Evolutionary conservation across 768 basidiomycete species (phyloP), one percentile per base, ranked within the genome.

Genomic region (Hemileccinum impolitum): DNA sequence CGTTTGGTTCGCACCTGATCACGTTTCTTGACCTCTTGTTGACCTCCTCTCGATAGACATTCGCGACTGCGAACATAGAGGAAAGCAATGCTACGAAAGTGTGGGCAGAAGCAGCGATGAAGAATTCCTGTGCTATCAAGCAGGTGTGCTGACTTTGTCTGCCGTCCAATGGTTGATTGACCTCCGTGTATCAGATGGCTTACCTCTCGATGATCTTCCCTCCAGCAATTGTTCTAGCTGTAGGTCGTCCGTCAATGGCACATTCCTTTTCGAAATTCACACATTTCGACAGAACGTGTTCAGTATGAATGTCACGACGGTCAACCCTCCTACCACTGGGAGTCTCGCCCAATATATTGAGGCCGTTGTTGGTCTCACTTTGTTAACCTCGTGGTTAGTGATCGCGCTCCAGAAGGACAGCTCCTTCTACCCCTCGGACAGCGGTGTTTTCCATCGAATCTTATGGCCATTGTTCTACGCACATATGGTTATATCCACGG

Each of bases 131-230:
- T 0, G 18, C 42, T 21, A 23, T 60, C 23, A 61, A 70, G 39
- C 64, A 56, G 58, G 63, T 62, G 25, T 14, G 54, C 14, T 8
- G 5, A 15, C 31, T 25, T 19, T 25, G 1, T 38, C 38, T 31
- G 32, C 28, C 39, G 10, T 25, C 18, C 23, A 21, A 18, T 10
- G 17, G 18, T 31, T 6, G 4, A 25, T 37, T 60, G 12, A 64
- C 11, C n/a, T 18, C 10, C 3, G 14, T 28, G 23, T 8, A 49
- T 74, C 32, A 80, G 59, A 72, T 83, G 25, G 68, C 75, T 0
- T 81, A 80, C 47, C 60, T 84, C 7, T 76, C 80, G 0, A 78
- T 80, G 77, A 49, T 78, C 25, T 84, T 81, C 61, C 69, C 83
- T 17, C 81, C 82, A 1, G 75, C 76, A 9, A 68, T 72, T 11